phyloP scores from a whole-genome alignment of 805 yeast species.

The Cyberlindnera mycetangii region DNA sequence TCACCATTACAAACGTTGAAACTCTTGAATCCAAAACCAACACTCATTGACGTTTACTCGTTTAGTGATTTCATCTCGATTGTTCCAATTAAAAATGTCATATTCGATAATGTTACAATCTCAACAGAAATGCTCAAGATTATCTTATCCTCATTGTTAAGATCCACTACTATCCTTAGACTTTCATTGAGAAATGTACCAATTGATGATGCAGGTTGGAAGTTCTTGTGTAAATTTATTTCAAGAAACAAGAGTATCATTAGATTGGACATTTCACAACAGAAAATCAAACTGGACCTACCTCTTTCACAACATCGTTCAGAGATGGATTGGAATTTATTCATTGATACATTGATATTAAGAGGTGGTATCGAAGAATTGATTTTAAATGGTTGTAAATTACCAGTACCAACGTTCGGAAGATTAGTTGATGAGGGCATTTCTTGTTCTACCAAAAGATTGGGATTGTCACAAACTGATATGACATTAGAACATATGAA shows the following conservation, averaged over 20 bases:
- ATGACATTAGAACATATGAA: slow-evolving; percentile 57
- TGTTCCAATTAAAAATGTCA: slow-evolving; percentile 73
- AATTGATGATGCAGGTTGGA: slow-evolving; percentile 74
- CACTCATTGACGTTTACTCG: slow-evolving; percentile 81
- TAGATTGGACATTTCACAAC: slow-evolving; percentile 70
- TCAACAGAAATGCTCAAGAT: slow-evolving; percentile 75
- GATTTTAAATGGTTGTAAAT: slow-evolving; percentile 74
- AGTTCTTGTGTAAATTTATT: slow-evolving; percentile 69
- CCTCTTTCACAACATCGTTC: slow-evolving; percentile 47
- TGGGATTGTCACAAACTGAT: slow-evolving; percentile 79
- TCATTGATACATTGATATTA: slow-evolving; percentile 63
- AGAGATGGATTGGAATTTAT: slow-evolving; percentile 78
- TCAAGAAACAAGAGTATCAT: slow-evolving; percentile 56
- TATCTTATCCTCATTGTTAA: slow-evolving; percentile 65
- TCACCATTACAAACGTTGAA: slow-evolving; percentile 72
- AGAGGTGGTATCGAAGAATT: slow-evolving; percentile 80
- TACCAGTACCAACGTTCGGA: slow-evolving; percentile 54
- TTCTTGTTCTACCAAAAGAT: slow-evolving; percentile 46
- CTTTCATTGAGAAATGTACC: slow-evolving; percentile 77
- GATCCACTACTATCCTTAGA: slow-evolving; percentile 65
- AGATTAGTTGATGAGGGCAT: slow-evolving; percentile 56
- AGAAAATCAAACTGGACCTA: slow-evolving; percentile 37
- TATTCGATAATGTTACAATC: slow-evolving; percentile 76
- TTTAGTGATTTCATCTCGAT: slow-evolving; percentile 85
- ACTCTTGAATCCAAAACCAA: slow-evolving; percentile 83